Percentiles rank a stretch among this genome's conserved stretches.
Evolutionary conservation across 2,329 filamentous ascomycete genomes (phyloP).

Genomic region (Conoideocrella luteorostrata): DNA sequence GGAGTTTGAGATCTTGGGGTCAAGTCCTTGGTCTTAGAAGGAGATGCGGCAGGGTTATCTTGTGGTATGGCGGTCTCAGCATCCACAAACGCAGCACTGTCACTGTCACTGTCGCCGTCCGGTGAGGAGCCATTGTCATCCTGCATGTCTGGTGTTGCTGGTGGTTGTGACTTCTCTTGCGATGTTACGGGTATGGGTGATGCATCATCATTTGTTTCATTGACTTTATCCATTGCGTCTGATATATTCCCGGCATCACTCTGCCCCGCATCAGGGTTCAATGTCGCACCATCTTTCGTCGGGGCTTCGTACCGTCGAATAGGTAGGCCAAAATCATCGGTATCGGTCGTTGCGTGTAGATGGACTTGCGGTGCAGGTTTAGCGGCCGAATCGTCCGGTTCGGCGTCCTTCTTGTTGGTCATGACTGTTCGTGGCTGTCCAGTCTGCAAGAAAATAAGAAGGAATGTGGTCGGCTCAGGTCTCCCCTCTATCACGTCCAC

Average conservation of each 20-base stretch:
- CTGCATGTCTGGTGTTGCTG: not conserved
- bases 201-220: not conserved
- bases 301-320: conserved; percentile 43
- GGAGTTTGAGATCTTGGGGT: conserved; percentile 3
- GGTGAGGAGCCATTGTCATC: not conserved
- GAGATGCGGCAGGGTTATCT: conserved; percentile 1
- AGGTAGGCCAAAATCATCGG: conserved; percentile 68
- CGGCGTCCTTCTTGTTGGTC: conserved; percentile 18
- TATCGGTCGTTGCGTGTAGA: conserved; percentile 30
- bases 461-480: not conserved
- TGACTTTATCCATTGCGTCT: not conserved
- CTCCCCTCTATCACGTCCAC: conserved; percentile 16
- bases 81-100: conserved; percentile 31
- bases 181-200: not conserved
- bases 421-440: conserved; percentile 11
- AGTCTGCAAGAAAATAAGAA: conserved; percentile 5
- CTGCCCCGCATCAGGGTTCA: conserved; percentile 6
- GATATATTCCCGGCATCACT: not conserved
- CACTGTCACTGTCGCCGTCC: conserved; percentile 25
- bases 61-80: conserved; percentile 23
- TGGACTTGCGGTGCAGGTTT: conserved; percentile 22
- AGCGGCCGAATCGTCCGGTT: conserved; percentile 13
- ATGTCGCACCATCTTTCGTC: conserved; percentile 13
- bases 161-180: not conserved
- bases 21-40: not conserved